These are phyloP conservation scores for Trichoderma sp. DNA, from an alignment of 2,329 filamentous ascomycete genomes.

Conservation along the genomic window DNA sequence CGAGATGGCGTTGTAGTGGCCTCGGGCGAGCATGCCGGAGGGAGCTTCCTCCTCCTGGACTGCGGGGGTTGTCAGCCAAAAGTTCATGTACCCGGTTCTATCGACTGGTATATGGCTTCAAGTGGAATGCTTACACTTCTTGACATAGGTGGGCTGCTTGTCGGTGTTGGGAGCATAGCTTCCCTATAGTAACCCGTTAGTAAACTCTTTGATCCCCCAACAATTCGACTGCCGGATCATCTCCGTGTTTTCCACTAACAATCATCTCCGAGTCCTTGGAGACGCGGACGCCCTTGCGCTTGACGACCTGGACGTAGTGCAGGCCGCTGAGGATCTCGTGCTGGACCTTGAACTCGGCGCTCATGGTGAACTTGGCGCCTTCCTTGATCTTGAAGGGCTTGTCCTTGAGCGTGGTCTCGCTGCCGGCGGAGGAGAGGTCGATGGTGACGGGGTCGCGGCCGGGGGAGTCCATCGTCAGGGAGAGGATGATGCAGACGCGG, in stretches of 20 bases:
- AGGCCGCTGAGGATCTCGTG: slow-evolving; percentile 93
- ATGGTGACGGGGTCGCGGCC: slow-evolving; percentile 86
- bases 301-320: slow-evolving; percentile 94
- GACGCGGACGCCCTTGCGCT: slow-evolving; percentile 81
- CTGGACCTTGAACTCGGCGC: slow-evolving; percentile 91
- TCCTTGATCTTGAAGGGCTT: slow-evolving; percentile 99
- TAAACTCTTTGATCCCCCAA: not conserved
- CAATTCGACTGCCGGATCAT: not conserved
- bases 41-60: slow-evolving; percentile 92
- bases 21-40: slow-evolving; percentile 84
- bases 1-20: slow-evolving; percentile 85
- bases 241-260: slow-evolving; percentile 56
- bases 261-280: slow-evolving; percentile 99
- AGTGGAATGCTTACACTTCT: slow-evolving; percentile 72
- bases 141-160: slow-evolving; percentile 80
- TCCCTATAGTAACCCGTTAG: slow-evolving; percentile 58
- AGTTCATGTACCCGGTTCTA: not conserved
- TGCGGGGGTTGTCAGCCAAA: slow-evolving; percentile 42
- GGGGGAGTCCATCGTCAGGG: slow-evolving; percentile 82
- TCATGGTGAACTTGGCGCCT: slow-evolving; percentile 91
- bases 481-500: slow-evolving; percentile 89
- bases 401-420: slow-evolving; percentile 77
- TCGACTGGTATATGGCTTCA: not conserved
- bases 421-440: slow-evolving; percentile 74
- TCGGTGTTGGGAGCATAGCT: slow-evolving; percentile 93